These are phyloP conservation scores for Nakaseomyces kungkrabaensis DNA, from an alignment of 1,139 yeast genomes.

Conservation along the genomic window DNA sequence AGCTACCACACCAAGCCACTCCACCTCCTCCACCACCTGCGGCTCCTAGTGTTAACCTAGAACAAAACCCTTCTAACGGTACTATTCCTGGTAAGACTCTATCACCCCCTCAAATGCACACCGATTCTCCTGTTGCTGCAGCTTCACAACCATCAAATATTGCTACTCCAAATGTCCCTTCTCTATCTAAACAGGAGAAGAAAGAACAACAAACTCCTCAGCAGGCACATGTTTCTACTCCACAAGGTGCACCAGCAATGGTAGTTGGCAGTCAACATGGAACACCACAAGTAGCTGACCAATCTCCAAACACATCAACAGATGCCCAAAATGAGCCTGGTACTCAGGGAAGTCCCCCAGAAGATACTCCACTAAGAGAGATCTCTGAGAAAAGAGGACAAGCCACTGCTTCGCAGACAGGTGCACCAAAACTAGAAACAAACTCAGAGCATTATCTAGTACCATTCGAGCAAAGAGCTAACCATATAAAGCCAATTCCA, in stretches of 20 bases:
- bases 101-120: background rate
- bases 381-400: background rate
- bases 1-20: background rate
- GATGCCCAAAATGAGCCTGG: background rate
- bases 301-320: background rate
- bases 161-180: slow-evolving; percentile 3
- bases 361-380: background rate
- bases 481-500: slow-evolving; percentile 68
- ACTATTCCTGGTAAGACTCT: background rate
- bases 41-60: background rate
- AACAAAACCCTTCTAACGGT: background rate
- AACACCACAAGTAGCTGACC: background rate
- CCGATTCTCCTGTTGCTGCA: background rate
- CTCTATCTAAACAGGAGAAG: slow-evolving; percentile 5
- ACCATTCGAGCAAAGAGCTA: slow-evolving; percentile 35
- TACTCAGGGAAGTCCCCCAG: background rate
- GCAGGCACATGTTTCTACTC: background rate
- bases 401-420: background rate
- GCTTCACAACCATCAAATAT: background rate
- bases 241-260: background rate
- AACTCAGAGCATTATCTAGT: slow-evolving; percentile 29
- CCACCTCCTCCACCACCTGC: background rate
- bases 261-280: background rate
- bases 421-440: slow-evolving; percentile 1
- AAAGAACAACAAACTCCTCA: background rate